phyloP scores from a whole-genome alignment of 2,329 filamentous ascomycete species.

The Colletotrichum ledebouriae region DNA sequence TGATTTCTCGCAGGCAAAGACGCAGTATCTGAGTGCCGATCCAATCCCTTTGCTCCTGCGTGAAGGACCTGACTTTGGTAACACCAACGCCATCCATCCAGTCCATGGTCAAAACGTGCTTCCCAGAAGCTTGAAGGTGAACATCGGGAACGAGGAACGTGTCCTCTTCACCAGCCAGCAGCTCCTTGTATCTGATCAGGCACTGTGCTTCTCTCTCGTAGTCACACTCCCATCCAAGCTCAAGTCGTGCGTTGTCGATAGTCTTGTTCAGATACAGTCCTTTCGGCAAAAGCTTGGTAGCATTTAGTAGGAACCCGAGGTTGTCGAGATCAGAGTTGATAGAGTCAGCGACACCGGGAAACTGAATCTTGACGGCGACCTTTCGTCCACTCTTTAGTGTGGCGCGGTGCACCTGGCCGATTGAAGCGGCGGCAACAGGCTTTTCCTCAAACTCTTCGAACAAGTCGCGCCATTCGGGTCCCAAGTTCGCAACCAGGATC shows the following conservation, averaged over 20 bases:
- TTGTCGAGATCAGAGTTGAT: slow-evolving; percentile 98
- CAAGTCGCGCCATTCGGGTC: slow-evolving; percentile 84
- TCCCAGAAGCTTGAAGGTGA: slow-evolving; percentile 82
- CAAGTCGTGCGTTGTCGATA: slow-evolving; percentile 91
- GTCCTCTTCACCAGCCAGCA: slow-evolving; percentile 80
- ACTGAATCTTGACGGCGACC: slow-evolving; percentile 97
- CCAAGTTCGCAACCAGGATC: slow-evolving; percentile 84
- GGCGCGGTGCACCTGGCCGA: slow-evolving; percentile 94
- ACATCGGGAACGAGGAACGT: slow-evolving; percentile 86
- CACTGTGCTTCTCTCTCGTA: slow-evolving; percentile 91
- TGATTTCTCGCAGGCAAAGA: slow-evolving; percentile 91
- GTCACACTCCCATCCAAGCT: slow-evolving; percentile 97
- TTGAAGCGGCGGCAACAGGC: slow-evolving; percentile 94
- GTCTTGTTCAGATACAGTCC: slow-evolving; percentile 97
- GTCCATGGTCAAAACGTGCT: slow-evolving; percentile 92
- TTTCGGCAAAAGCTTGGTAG: slow-evolving; percentile 89
- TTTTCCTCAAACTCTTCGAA: slow-evolving; percentile 90
- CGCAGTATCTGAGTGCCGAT: slow-evolving; percentile 95
- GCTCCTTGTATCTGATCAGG: slow-evolving; percentile 78
- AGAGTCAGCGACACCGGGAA: slow-evolving; percentile 93
- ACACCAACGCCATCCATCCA: slow-evolving; percentile 89
- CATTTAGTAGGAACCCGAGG: slow-evolving; percentile 88
- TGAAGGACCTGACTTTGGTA: slow-evolving; percentile 81
- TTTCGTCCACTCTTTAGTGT: slow-evolving; percentile 79
- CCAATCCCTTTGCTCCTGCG: slow-evolving; percentile 91